These are phyloP conservation scores for Cladosporium sp. DNA, from an alignment of 2,329 filamentous ascomycete species.

Conservation along the genomic window DNA sequence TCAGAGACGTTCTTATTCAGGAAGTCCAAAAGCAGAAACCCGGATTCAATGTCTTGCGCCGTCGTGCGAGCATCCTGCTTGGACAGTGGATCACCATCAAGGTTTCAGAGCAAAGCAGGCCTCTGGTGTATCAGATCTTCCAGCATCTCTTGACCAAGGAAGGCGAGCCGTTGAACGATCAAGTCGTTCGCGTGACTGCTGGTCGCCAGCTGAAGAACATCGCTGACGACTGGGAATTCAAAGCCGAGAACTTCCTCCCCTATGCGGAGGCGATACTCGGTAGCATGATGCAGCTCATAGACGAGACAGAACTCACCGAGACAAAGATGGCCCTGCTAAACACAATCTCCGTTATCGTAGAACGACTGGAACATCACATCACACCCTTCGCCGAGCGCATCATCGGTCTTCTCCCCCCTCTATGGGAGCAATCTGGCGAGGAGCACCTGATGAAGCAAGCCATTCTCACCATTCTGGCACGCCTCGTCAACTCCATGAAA, in stretches of 20 bases:
- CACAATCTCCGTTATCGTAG: slow-evolving; percentile 75
- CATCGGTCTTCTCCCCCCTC: slow-evolving; percentile 68
- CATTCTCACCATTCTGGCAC: slow-evolving; percentile 77
- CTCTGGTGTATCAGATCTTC: slow-evolving; percentile 82
- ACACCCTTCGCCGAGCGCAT: slow-evolving; percentile 70
- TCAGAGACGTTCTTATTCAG: slow-evolving; percentile 67
- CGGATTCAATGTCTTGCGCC: slow-evolving; percentile 75
- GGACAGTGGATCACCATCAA: slow-evolving; percentile 85
- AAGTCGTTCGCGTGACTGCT: slow-evolving; percentile 87
- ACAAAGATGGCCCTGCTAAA: slow-evolving; percentile 87
- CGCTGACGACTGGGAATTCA: slow-evolving; percentile 80
- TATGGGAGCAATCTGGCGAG: slow-evolving; percentile 83
- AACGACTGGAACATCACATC: slow-evolving; percentile 71
- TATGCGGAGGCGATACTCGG: slow-evolving; percentile 70
- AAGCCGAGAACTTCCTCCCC: slow-evolving; percentile 66
- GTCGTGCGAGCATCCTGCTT: slow-evolving; percentile 81
- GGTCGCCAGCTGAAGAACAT: slow-evolving; percentile 77
- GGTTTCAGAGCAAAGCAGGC: slow-evolving; percentile 61
- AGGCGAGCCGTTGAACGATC: slow-evolving; percentile 71
- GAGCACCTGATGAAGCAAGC: slow-evolving; percentile 92
- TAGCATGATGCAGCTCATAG: slow-evolving; percentile 70
- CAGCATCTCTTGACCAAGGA: slow-evolving; percentile 74
- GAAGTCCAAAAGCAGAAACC: slow-evolving; percentile 68
- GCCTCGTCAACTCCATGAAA: slow-evolving; percentile 82
- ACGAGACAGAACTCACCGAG: slow-evolving; percentile 75